A percentile compares a stretch with the other conserved stretches of the same genome.
phyloP scores from a whole-genome alignment of 2,329 filamentous ascomycete species.

The Periglandula ipomoeae region DNA sequence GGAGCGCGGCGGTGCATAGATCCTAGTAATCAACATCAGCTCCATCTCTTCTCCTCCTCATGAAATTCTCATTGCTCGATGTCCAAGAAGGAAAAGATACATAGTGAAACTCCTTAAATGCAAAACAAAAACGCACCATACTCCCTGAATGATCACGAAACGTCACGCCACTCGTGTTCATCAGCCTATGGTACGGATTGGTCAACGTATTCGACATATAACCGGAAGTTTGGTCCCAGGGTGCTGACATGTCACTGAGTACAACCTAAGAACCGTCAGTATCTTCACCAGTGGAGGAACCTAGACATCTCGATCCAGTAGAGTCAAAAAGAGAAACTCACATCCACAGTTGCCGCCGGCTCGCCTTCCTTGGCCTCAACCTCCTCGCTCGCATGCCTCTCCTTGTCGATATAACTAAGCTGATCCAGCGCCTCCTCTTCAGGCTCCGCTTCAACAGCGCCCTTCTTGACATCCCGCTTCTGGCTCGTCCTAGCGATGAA shows the following conservation, averaged over 20 bases:
- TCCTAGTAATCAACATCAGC: no score
- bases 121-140: slow-evolving; percentile 59
- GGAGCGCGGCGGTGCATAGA: slow-evolving; percentile 75
- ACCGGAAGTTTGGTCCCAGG: slow-evolving; percentile 75
- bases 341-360: slow-evolving; percentile 50
- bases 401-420: slow-evolving; percentile 58
- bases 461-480: slow-evolving; percentile 9
- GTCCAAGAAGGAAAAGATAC: neutral
- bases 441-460: slow-evolving; percentile 8
- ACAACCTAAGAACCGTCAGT: slow-evolving; percentile 61
- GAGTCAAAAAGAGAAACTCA: slow-evolving; percentile 22
- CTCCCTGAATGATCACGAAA: slow-evolving; percentile 88
- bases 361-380: slow-evolving; percentile 16
- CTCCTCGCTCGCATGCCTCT: slow-evolving; percentile 32
- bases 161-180: slow-evolving; percentile 88
- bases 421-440: slow-evolving; percentile 25
- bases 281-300: no score
- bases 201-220: slow-evolving; percentile 83
- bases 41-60: no score
- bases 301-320: no score
- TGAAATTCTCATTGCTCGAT: no score
- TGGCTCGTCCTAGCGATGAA: slow-evolving; percentile 53
- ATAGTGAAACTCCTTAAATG: neutral
- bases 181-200: slow-evolving; percentile 96
- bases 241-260: slow-evolving; percentile 97